These are phyloP conservation scores for Lasiosphaeria miniovina DNA, from an alignment of 495 filamentous ascomycete species.

Conservation along the genomic window DNA sequence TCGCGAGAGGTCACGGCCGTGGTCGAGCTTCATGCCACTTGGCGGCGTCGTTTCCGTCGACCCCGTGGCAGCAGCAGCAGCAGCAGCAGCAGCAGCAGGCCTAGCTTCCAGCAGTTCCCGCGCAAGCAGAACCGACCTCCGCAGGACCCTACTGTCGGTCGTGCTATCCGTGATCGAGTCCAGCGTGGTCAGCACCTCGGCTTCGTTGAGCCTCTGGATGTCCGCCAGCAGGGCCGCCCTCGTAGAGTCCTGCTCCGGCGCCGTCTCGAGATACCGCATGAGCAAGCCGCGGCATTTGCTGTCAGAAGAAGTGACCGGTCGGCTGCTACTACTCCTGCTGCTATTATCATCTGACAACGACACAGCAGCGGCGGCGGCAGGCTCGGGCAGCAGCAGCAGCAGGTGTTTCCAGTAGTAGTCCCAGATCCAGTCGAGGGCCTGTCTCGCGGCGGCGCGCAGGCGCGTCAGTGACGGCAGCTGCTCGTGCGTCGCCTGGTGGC, in stretches of 20 bases:
- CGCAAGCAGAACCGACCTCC: conserved; percentile 34
- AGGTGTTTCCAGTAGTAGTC: conserved; percentile 73
- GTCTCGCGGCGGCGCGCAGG: conserved; percentile 60
- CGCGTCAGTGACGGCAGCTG: conserved; percentile 72
- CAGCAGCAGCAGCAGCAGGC: conserved; percentile 5
- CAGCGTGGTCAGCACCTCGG: conserved; percentile 25
- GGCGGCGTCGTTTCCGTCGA: conserved; percentile 8
- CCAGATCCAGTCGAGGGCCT: conserved; percentile 84
- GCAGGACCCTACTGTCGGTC: conserved; percentile 32
- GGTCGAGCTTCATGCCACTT: conserved; percentile 18
- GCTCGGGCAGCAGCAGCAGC: no score
- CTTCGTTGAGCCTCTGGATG: conserved; percentile 28
- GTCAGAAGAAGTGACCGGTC: background rate
- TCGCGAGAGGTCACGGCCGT: conserved; percentile 6
- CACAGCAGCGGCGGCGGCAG: background rate
- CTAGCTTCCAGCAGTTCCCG: conserved; percentile 20
- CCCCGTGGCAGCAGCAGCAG: conserved; percentile 26
- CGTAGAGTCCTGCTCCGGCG: conserved; percentile 16
- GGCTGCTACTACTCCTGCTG: background rate
- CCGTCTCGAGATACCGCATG: conserved; percentile 25
- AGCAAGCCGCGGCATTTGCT: conserved; percentile 23
- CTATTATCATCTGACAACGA: background rate
- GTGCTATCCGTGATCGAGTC: conserved; percentile 33
- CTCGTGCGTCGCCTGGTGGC: conserved; percentile 88
- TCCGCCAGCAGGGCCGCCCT: conserved; percentile 16